phyloP scores from a whole-genome alignment of 306 rosid species.

The Sindora glabra region DNA sequence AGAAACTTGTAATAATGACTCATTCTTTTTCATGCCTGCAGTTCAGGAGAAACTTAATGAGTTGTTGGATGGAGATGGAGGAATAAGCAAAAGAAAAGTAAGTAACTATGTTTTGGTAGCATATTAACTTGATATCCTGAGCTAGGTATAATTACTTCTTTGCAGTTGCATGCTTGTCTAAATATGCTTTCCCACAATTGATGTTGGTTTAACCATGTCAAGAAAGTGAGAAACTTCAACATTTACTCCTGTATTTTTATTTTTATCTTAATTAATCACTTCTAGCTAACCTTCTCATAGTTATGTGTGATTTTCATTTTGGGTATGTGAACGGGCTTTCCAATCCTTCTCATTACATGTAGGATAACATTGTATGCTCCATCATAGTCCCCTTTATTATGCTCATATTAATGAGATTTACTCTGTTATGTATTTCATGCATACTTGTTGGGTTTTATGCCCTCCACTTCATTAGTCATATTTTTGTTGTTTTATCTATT shows the following conservation, averaged over 20 bases:
- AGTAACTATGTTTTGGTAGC: slow-evolving; percentile 20
- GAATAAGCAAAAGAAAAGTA: slow-evolving; percentile 93
- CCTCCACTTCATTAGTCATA: too few relatives aligned
- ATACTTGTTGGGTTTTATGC: too few relatives aligned
- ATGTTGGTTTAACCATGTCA: not conserved
- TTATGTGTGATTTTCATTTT: too few relatives aligned
- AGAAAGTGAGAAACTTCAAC: not conserved
- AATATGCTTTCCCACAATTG: slow-evolving; percentile 14
- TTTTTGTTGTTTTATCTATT: too few relatives aligned
- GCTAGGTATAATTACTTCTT: slow-evolving; percentile 14
- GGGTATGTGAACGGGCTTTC: too few relatives aligned
- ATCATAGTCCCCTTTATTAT: too few relatives aligned
- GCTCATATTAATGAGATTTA: too few relatives aligned
- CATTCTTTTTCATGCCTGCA: slow-evolving; percentile 38
- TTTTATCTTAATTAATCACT: slow-evolving; percentile 3
- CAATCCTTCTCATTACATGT: too few relatives aligned
- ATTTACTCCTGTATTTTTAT: not conserved
- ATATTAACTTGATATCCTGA: slow-evolving; percentile 3
- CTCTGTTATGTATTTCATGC: too few relatives aligned
- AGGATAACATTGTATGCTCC: too few relatives aligned
- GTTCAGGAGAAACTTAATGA: slow-evolving; percentile 96
- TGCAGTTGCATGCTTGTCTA: slow-evolving; percentile 9
- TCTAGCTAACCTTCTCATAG: too few relatives aligned
- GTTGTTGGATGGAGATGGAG: slow-evolving; percentile 85
- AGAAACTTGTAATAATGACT: slow-evolving; percentile 19